Percentiles rank a stretch among this genome's conserved stretches.
Conservation (phyloP, 2,329 filamentous ascomycete genomes). For the Pseudogymnoascus sp. region DNA sequence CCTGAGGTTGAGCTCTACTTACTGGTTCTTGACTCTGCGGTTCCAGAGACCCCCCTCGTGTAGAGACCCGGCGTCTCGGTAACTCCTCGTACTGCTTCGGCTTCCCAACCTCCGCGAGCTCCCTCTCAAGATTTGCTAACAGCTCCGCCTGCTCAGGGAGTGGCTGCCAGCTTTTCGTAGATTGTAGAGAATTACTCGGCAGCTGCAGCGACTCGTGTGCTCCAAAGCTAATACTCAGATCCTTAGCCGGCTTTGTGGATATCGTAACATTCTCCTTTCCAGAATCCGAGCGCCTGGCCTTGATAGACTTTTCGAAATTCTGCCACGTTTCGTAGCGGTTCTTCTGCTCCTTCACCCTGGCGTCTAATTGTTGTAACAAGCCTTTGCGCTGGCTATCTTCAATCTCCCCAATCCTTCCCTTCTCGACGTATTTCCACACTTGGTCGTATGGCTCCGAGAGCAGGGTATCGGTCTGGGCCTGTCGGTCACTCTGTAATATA, state of each 20-base stretch:
- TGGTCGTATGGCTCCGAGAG: slow-evolving; percentile 58
- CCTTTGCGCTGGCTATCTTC: slow-evolving; percentile 40
- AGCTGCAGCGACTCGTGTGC: slow-evolving; percentile 39
- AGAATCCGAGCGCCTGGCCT: slow-evolving; percentile 24
- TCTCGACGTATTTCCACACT: slow-evolving; percentile 60
- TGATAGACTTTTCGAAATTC: slow-evolving; percentile 42
- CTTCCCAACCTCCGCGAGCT: slow-evolving; percentile 24
- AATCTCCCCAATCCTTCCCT: slow-evolving; percentile 47
- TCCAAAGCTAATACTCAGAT: slow-evolving; percentile 46
- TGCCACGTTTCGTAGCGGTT: slow-evolving; percentile 66
- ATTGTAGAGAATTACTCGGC: slow-evolving; percentile 11
- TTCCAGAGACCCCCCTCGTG: neutral
- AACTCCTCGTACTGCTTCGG: neutral
- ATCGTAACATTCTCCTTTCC: slow-evolving; percentile 15
- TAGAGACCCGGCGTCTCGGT: neutral
- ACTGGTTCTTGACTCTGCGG: neutral
- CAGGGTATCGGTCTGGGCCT: slow-evolving; percentile 49
- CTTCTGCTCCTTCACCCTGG: slow-evolving; percentile 56
- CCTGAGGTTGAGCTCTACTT: neutral
- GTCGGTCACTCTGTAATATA: slow-evolving; percentile 57
- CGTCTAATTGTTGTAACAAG: slow-evolving; percentile 62
- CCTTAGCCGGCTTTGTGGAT: slow-evolving; percentile 16
- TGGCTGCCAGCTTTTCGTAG: slow-evolving; percentile 16
- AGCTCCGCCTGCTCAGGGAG: slow-evolving; percentile 24
- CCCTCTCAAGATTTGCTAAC: slow-evolving; percentile 23